Evolutionary conservation across 2,329 filamentous ascomycete genomes (phyloP), one percentile per base, ranked within the genome.

Genomic region (Diaporthe velutina): DNA sequence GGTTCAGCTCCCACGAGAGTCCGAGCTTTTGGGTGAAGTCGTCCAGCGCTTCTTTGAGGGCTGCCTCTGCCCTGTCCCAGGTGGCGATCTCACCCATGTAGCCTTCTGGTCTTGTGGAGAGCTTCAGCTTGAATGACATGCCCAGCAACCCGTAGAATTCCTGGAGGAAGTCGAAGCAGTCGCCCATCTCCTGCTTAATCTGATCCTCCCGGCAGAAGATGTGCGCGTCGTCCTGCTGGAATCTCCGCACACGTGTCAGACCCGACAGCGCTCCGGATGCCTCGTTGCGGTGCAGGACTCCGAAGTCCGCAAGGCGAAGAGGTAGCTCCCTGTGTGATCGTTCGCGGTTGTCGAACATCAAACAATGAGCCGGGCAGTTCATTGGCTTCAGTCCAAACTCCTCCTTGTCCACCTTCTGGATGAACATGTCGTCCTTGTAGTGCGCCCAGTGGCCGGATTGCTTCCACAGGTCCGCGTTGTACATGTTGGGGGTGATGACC

Each of bases 401-500:
- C 77, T 94, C 93, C 88, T 98, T 98, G 83, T 98, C 96, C 42
- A 93, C 86, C 73, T 91, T 88, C 79, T 98, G 92, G 54, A 87
- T 84, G 78, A 90, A 90, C 96, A 98, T 98, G 85, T 98, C 96
- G 77, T 98, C 96, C 81, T 95, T 91, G 88, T 98, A 97, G 82
- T 96, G 92, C 75, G 93, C 91, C 96, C 96, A 98, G 84, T 98
- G 97, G 67, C 97, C 97, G 12, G 95, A 98, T 30, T 92, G 94
- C 87, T 98, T 97, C 97, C 97, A 98, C 19, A 98, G 87, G 9
- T 95, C 90, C 17, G 95, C 92, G 82, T 98, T 98, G 88, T 93
- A 99, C 93, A 99, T 97, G 86, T 97, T 98, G 68, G 97, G 97
- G 4, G 96, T 95, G 82, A 96, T 95, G 76, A 99, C 97, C 84